These are phyloP conservation scores for Ogataea ganodermae DNA, from an alignment of 805 yeast genomes.

Conservation along the genomic window DNA sequence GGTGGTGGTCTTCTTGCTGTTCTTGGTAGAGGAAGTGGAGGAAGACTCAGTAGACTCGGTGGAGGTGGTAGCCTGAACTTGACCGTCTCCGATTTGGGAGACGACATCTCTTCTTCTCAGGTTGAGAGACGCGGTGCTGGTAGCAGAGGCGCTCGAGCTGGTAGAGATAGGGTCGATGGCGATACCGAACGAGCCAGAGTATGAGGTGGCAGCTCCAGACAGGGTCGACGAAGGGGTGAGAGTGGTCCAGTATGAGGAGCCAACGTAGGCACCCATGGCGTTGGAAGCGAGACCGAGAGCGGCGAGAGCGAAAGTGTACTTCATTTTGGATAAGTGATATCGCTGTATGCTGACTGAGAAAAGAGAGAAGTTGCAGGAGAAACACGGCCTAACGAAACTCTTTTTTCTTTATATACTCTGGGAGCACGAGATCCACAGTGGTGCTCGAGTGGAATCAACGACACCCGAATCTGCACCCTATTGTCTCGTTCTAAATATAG, in stretches of 20 bases:
- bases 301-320: slow-evolving; percentile 40
- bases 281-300: slow-evolving; percentile 44
- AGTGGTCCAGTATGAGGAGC: slow-evolving; percentile 63
- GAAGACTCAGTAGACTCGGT: slow-evolving; percentile 32
- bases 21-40: slow-evolving; percentile 2
- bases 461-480: background rate
- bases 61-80: slow-evolving; percentile 47
- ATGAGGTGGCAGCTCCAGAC: slow-evolving; percentile 52
- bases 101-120: slow-evolving; percentile 37
- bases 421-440: background rate
- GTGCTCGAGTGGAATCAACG: background rate
- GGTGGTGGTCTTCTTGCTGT: slow-evolving; percentile 35
- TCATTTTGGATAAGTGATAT: slow-evolving; percentile 35
- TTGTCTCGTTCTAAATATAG: slow-evolving; percentile 9
- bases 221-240: slow-evolving; percentile 60
- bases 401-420: slow-evolving; percentile 6
- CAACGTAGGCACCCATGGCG: slow-evolving; percentile 57
- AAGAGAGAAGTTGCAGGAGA: background rate
- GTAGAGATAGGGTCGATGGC: slow-evolving; percentile 17
- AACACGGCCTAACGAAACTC: background rate
- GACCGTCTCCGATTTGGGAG: slow-evolving; percentile 53
- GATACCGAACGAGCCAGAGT: slow-evolving; percentile 37
- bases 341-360: slow-evolving; percentile 3
- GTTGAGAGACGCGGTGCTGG: slow-evolving; percentile 33
- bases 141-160: slow-evolving; percentile 23